Conservation (phyloP, 257 asterid species). For the Verbascum thapsus region DNA sequence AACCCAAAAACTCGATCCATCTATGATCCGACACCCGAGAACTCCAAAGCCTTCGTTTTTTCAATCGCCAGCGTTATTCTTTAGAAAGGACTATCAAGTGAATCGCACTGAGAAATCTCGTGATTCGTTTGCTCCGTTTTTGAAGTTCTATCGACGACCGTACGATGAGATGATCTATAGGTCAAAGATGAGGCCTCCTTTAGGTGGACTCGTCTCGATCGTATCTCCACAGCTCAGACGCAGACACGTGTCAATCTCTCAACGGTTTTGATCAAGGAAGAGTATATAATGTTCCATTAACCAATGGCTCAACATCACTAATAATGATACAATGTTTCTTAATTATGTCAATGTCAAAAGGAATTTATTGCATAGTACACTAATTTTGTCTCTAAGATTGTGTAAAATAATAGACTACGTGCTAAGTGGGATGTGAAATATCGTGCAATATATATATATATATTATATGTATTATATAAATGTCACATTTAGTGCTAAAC, state of each 20-base stretch:
- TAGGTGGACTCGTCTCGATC: conserved; percentile 75
- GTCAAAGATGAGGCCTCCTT: conserved; percentile 81
- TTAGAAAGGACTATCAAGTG: conserved; percentile 44
- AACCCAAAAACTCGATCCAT: conserved; percentile 43
- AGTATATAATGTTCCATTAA: conserved; percentile 29
- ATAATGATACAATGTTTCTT: not conserved
- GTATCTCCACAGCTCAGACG: conserved; percentile 61
- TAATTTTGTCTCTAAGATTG: conserved; percentile 5
- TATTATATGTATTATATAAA: conserved; percentile 2
- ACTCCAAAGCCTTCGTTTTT: conserved; percentile 68
- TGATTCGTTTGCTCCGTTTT: conserved; percentile 49
- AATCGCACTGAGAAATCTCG: conserved; percentile 38
- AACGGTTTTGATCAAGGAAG: conserved; percentile 52
- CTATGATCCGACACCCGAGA: conserved; percentile 43
- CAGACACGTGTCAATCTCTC: conserved; percentile 61
- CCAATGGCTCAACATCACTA: not conserved
- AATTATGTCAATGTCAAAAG: conserved; percentile 25
- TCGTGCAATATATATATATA: conserved; percentile 33
- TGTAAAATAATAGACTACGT: conserved; percentile 45
- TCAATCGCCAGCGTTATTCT: conserved; percentile 72
- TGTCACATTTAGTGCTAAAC: conserved; percentile 59
- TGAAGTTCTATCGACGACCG: conserved; percentile 59
- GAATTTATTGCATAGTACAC: conserved; percentile 22
- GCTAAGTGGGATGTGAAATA: conserved; percentile 49
- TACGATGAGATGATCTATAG: conserved; percentile 79